Base-by-base conservation (phyloP, 805 yeast species). In the Ogataea allantospora region DNA sequence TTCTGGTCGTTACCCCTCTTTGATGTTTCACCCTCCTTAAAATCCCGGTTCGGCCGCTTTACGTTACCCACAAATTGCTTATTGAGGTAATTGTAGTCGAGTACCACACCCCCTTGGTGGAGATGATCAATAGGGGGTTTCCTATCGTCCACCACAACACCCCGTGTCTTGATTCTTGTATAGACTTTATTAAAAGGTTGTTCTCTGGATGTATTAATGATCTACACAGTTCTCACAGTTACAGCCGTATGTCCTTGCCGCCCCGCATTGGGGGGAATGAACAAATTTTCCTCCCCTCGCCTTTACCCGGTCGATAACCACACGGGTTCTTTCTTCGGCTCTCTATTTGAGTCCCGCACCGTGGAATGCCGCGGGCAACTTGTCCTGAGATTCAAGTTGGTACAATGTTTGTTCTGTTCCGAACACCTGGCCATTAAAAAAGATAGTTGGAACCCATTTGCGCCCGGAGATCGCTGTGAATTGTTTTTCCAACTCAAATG, bases 401-500 rank as follows among this genome's bases (percentile, higher is more conserved):
- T 67, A 66, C 44, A 77, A 58, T 30, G 71, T 70, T 39, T 60
- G 60, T 46, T 79, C 85, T 14, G 75, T 74, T 24, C 86, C 87
- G 51, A 78, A 74, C 44, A 62, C 68, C 47, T 73, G 60, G 16
- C 83, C 82, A 32, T 75, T 68, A 57, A 78, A 70, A 58, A 78
- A 82, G 8, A 80, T 70, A 11, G 83, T 75, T 12, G 88, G 88
- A 18, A 82, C 87, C 75, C 87, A 79, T 47, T 73, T 77, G 49
- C 76, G 70, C 7, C 81, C 80, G 5, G 80, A 66, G 16, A 78
- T 57, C 31, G 70, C 67, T 3, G 78, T 70, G 51, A 82, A 78
- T 9, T 77, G 78, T 40, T 66, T 62, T 48, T 78, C 82, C 29
- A 82, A 57, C 35, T 67, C 65, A 1, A 34, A 43, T 5, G 88